Conservation (phyloP, 257 asterid species). For the Handroanthus guayacan region DNA sequence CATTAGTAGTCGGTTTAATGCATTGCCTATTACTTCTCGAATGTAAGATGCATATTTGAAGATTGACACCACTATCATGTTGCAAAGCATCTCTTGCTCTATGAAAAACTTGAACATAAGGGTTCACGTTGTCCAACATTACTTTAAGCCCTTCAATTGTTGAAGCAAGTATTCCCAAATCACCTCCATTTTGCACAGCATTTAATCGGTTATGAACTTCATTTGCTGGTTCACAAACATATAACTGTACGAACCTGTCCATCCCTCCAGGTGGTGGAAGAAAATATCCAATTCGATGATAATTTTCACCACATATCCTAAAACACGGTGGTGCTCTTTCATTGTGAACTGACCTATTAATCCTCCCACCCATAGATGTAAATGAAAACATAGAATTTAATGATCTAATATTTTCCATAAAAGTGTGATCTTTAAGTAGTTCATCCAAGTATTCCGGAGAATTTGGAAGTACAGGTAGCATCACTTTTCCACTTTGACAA, state of each 20-base stretch:
- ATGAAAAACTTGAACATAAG: neutral
- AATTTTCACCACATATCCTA: neutral
- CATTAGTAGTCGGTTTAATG: neutral
- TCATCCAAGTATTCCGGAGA: neutral
- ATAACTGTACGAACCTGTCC: neutral
- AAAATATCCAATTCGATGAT: constrained; percentile 7
- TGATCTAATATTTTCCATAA: neutral
- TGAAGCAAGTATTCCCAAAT: too few relatives aligned
- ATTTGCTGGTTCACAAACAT: neutral
- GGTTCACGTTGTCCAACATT: constrained; percentile 8
- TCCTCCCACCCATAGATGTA: neutral
- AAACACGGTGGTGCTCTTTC: neutral
- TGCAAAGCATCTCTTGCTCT: neutral
- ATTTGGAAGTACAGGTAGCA: neutral
- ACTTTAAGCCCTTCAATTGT: neutral
- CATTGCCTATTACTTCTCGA: neutral
- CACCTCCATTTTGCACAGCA: neutral
- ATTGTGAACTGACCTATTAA: neutral
- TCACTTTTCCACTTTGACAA: neutral
- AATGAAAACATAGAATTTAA: neutral
- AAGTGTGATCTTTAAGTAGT: neutral
- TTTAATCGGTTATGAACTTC: neutral
- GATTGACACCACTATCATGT: neutral
- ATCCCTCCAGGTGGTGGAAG: neutral
- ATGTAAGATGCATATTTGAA: neutral